Conservation (phyloP, 78 protist genomes). For the Planoprotostelium fungivorum region DNA sequence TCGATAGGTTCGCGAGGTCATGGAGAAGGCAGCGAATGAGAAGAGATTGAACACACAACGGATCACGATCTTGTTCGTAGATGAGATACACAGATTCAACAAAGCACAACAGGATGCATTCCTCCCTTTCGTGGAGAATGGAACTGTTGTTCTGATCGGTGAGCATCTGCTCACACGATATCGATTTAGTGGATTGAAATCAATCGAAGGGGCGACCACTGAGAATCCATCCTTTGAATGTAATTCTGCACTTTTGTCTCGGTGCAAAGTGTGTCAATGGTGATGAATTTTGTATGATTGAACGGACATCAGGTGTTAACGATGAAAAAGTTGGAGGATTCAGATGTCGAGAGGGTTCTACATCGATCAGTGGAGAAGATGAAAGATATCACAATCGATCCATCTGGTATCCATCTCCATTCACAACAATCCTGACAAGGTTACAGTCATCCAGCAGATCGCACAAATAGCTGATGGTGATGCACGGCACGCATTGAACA, state of each 20-base stretch:
- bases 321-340: conserved; percentile 18
- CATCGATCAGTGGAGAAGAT: conserved; percentile 16
- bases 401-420: too few species aligned
- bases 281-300: too few species aligned
- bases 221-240: conserved; percentile 79
- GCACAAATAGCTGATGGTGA: conserved; percentile 55
- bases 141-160: conserved; percentile 64
- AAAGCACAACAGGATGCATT: conserved; percentile 74
- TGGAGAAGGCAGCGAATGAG: too few species aligned
- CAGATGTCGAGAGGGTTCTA: conserved; percentile 2
- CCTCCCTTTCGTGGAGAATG: conserved; percentile 59
- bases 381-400: conserved; percentile 3
- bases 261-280: conserved; percentile 33
- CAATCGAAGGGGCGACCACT: neutral
- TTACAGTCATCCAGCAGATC: neutral
- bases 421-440: too few species aligned
- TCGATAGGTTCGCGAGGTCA: too few species aligned
- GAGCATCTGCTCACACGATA: conserved; percentile 43
- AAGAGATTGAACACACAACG: too few species aligned
- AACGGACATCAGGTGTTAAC: too few species aligned
- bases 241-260: conserved; percentile 39
- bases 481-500: conserved; percentile 53
- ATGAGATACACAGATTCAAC: too few species aligned
- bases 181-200: neutral
- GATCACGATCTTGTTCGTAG: too few species aligned